Conservation (phyloP, 345 rosid genomes). For the Salix udensis region DNA sequence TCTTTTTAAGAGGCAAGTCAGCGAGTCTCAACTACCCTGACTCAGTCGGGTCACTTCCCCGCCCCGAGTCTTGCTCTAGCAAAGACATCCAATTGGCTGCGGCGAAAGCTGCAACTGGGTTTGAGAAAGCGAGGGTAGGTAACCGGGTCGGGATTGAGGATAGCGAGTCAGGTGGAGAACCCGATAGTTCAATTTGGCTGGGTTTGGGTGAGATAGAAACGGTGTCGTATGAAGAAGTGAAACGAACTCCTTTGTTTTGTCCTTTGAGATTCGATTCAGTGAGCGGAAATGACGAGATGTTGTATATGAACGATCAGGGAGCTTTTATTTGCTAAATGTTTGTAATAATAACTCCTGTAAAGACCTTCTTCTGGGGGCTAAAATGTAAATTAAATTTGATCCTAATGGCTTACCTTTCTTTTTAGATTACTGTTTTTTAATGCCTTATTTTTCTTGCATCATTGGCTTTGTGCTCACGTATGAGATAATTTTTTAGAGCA, state of each 20-base stretch:
- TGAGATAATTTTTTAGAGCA: no score
- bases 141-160: neutral
- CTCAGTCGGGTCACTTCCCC: constrained; percentile 22
- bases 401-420: no score
- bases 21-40: constrained; percentile 30
- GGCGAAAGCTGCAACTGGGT: constrained; percentile 17
- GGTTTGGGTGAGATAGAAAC: constrained; percentile 2
- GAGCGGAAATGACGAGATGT: neutral
- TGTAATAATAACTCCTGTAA: no score
- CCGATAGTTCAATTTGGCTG: neutral
- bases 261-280: constrained; percentile 13
- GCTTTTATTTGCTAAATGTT: no score
- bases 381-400: no score
- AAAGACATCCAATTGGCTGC: constrained; percentile 32
- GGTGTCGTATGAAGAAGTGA: constrained; percentile 12
- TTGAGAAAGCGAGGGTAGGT: neutral
- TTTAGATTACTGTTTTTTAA: no score
- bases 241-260: neutral
- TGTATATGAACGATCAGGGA: no score
- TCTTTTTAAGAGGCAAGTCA: constrained; percentile 22
- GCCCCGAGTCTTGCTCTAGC: constrained; percentile 21
- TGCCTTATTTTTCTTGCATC: no score
- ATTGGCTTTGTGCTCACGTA: no score
- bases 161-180: neutral
- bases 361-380: no score